These are phyloP conservation scores for Saturnispora kantuleensis DNA, from an alignment of 805 yeast genomes.

Conservation along the genomic window DNA sequence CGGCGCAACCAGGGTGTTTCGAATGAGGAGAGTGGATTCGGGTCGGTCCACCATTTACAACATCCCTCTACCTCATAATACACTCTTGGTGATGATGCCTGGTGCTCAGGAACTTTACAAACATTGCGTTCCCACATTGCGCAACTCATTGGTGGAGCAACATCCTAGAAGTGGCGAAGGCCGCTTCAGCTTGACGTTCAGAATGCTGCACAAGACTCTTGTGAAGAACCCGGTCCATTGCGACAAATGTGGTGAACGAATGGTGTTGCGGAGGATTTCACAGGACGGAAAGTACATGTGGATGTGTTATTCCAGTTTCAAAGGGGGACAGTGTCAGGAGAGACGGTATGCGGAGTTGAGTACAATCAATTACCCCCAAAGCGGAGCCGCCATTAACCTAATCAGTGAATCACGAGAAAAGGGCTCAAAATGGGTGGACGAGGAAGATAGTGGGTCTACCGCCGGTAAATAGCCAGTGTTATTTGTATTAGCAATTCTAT, in stretches of 20 bases:
- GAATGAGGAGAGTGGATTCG: conserved; percentile 35
- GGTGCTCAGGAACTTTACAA: conserved; percentile 71
- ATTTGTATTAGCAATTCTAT: too few species aligned
- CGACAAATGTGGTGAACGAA: conserved; percentile 29
- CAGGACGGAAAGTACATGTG: conserved; percentile 54
- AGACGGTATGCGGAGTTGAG: conserved; percentile 43
- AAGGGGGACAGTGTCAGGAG: conserved; percentile 35
- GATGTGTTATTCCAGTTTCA: conserved; percentile 46
- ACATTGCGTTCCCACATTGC: conserved; percentile 48
- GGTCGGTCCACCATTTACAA: conserved; percentile 31
- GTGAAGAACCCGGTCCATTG: conserved; percentile 34
- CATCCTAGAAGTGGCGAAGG: conserved; percentile 41
- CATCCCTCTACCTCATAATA: conserved; percentile 61
- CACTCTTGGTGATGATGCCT: conserved; percentile 63
- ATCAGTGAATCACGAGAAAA: not conserved
- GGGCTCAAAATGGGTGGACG: not conserved
- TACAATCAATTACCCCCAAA: conserved; percentile 16
- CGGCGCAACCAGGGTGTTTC: conserved; percentile 62
- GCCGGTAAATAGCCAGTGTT: too few species aligned
- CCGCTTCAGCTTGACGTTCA: conserved; percentile 57
- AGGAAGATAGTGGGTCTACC: too few species aligned
- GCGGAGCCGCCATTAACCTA: not conserved
- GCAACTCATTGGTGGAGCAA: conserved; percentile 25
- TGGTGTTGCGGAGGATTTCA: conserved; percentile 47
- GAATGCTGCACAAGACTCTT: conserved; percentile 39